Percentiles rank a stretch among this genome's conserved stretches.
These are phyloP conservation scores for Yamadazyma spencermartinsiae DNA, from an alignment of 1,139 yeast genomes.

Conservation along the genomic window DNA sequence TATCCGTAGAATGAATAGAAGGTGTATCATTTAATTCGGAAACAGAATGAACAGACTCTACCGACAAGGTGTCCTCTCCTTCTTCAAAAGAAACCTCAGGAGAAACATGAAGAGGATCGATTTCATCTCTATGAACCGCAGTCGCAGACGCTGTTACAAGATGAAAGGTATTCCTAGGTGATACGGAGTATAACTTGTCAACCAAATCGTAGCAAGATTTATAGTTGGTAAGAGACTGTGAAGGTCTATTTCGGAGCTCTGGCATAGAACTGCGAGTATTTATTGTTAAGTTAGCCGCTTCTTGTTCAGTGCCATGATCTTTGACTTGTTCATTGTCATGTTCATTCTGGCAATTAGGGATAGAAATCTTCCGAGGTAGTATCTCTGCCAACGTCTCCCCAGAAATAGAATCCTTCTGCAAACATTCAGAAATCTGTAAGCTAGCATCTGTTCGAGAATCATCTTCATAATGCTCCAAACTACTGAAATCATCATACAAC, in stretches of 20 bases:
- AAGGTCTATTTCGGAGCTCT: constrained; percentile 3
- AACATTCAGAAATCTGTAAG: constrained; percentile 9
- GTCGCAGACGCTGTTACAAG: constrained; percentile 34
- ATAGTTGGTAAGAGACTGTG: constrained; percentile 11
- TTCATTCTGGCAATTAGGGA: constrained; percentile 4
- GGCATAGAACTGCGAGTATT: constrained; percentile 3
- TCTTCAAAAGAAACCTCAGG: constrained; percentile 3
- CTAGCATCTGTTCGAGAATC: constrained; percentile 12
- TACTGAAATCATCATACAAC: constrained; percentile 14
- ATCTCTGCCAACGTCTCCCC: constrained; percentile 16
- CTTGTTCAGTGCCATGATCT: constrained; percentile 7
- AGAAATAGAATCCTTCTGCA: constrained; percentile 6
- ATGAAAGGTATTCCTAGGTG: constrained; percentile 43
- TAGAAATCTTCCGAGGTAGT: constrained; percentile 14
- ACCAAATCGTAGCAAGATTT: constrained; percentile 30
- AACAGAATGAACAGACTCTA: not conserved
- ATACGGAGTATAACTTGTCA: constrained; percentile 40
- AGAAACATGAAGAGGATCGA: not conserved
- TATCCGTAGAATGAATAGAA: constrained; percentile 12
- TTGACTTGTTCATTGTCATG: constrained; percentile 3
- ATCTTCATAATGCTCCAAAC: constrained; percentile 11
- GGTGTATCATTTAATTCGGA: not conserved
- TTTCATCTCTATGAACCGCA: constrained; percentile 20
- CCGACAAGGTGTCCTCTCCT: not conserved
- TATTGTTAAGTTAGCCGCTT: no score